Evolutionary conservation across 129 eudicot genomes (phyloP).

Genomic region (Tagetes erecta): DNA sequence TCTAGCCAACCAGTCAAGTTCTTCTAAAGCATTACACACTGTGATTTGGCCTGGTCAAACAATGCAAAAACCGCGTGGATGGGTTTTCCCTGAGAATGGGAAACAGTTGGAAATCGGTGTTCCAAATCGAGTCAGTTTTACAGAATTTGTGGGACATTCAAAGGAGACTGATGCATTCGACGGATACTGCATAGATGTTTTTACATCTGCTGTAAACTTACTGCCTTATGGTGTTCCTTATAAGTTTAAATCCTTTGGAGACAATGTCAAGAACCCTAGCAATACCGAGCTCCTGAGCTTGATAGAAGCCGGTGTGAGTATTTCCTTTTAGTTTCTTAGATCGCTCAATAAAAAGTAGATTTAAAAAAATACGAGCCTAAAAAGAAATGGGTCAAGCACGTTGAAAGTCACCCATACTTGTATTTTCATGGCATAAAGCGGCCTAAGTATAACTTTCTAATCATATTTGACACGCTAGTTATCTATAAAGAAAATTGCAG

Average conservation of each 20-base stretch:
- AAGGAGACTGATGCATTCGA: slow-evolving; percentile 36
- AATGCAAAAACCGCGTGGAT: slow-evolving; percentile 67
- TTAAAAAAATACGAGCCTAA: neutral
- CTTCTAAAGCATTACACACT: slow-evolving; percentile 34
- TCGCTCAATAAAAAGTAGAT: neutral
- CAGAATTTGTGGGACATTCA: slow-evolving; percentile 49
- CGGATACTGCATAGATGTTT: slow-evolving; percentile 86
- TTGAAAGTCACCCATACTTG: neutral
- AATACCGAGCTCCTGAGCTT: slow-evolving; percentile 56
- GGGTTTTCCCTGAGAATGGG: slow-evolving; percentile 90
- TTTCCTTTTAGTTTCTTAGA: neutral
- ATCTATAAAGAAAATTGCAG: neutral
- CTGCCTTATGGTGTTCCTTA: slow-evolving; percentile 83
- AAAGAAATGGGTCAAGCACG: neutral
- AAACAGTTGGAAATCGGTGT: slow-evolving; percentile 59
- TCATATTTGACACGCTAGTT: neutral
- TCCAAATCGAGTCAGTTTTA: slow-evolving; percentile 60
- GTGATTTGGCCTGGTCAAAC: slow-evolving; percentile 84
- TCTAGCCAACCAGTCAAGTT: slow-evolving; percentile 39
- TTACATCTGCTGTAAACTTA: slow-evolving; percentile 61
- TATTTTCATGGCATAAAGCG: neutral
- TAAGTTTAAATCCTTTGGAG: slow-evolving; percentile 58
- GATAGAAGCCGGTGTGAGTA: slow-evolving; percentile 61
- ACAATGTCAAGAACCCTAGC: slow-evolving; percentile 57
- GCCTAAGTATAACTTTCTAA: neutral